Evolutionary conservation across 768 basidiomycete genomes (phyloP).

Genomic region (Boletus coccyginus): DNA sequence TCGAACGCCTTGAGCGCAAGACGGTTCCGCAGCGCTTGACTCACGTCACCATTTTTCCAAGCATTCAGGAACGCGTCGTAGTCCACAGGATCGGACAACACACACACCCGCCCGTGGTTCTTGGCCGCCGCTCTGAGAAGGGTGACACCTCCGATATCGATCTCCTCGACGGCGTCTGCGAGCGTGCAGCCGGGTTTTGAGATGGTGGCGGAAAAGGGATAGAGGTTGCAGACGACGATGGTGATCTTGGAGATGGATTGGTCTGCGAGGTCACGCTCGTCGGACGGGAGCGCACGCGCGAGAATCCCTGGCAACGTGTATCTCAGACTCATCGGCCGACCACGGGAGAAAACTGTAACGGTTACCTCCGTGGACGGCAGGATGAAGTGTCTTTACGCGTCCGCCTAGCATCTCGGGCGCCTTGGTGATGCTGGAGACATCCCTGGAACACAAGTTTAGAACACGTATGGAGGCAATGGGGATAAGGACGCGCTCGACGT

Average conservation of each 20-base stretch:
- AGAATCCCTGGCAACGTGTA: slow-evolving; percentile 70
- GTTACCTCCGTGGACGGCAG: slow-evolving; percentile 93
- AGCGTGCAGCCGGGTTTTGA: slow-evolving; percentile 86
- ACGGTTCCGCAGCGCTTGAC: slow-evolving; percentile 65
- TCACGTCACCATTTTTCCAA: slow-evolving; percentile 75
- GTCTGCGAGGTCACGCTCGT: slow-evolving; percentile 78
- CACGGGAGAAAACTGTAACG: slow-evolving; percentile 12
- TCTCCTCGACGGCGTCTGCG: slow-evolving; percentile 92
- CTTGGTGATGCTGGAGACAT: slow-evolving; percentile 96
- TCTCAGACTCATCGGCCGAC: slow-evolving; percentile 5
- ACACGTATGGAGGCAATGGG: not conserved
- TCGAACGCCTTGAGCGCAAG: slow-evolving; percentile 97
- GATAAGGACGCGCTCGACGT: slow-evolving; percentile 74
- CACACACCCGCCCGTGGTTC: slow-evolving; percentile 90
- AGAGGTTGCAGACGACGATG: slow-evolving; percentile 98
- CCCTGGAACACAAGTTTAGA: slow-evolving; percentile 47
- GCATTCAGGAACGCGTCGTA: slow-evolving; percentile 79
- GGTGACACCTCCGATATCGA: slow-evolving; percentile 98
- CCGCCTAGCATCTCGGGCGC: slow-evolving; percentile 99
- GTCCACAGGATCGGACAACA: slow-evolving; percentile 86
- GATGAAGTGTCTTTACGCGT: slow-evolving; percentile 96
- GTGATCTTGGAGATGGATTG: slow-evolving; percentile 91
- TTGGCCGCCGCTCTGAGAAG: slow-evolving; percentile 97
- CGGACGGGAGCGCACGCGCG: slow-evolving; percentile 87
- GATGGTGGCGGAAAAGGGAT: slow-evolving; percentile 93